phyloP scores from a whole-genome alignment of 2,329 filamentous ascomycete genomes.

The Coniella lustricola region DNA sequence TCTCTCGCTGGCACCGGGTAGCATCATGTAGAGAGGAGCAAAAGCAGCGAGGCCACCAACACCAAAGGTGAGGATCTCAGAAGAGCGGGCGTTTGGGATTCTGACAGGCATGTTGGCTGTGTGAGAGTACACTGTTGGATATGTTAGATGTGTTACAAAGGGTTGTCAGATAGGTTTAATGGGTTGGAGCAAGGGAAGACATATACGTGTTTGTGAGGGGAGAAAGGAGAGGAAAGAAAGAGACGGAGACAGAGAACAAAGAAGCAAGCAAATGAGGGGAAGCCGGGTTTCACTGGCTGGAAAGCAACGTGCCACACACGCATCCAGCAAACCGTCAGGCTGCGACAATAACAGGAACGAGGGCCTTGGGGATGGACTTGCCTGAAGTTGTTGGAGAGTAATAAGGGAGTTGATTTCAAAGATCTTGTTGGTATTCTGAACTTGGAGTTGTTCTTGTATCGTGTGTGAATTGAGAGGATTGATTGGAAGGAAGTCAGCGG shows the following conservation, averaged over 20 bases:
- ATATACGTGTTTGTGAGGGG: no score
- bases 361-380: no score
- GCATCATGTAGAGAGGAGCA: conserved; percentile 50
- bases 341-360: no score
- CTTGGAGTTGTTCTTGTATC: no score
- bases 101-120: conserved; percentile 40
- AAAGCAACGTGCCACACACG: not conserved
- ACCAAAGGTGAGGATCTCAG: conserved; percentile 47
- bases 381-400: no score
- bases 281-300: not conserved
- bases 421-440: no score
- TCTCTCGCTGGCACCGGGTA: conserved; percentile 49
- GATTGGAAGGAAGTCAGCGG: no score
- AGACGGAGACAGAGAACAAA: conserved; percentile 11
- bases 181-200: no score
- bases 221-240: not conserved
- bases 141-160: not conserved
- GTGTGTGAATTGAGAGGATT: no score
- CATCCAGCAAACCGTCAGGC: no score
- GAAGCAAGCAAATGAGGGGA: not conserved
- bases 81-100: conserved; percentile 41
- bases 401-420: no score
- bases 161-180: no score
- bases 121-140: not conserved
- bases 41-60: conserved; percentile 47